Conservation (phyloP, 208 protist species). For the Crithidia sp. region DNA sequence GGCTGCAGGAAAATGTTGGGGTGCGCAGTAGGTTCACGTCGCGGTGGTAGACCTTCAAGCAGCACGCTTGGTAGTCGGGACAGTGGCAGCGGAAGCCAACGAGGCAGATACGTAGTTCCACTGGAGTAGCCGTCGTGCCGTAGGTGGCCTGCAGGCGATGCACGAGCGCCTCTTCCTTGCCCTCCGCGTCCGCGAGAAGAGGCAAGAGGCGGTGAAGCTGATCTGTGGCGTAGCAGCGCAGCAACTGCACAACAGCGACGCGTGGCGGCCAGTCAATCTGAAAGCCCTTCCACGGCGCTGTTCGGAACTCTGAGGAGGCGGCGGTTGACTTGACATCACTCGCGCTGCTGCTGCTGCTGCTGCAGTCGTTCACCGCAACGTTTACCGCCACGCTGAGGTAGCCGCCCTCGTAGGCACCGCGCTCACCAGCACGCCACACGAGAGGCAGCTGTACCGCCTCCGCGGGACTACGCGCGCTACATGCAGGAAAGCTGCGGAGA, state of each 20-base stretch:
- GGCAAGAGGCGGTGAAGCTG: constrained; percentile 15
- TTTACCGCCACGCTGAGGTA: not conserved
- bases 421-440: constrained; percentile 18
- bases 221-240: constrained; percentile 22
- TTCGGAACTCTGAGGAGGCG: not conserved
- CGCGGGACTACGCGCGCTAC: too few relatives aligned
- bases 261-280: constrained; percentile 8
- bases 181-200: constrained; percentile 9
- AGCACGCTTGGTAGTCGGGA: not conserved
- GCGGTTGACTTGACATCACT: too few relatives aligned
- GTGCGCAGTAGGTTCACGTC: constrained; percentile 16
- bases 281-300: constrained; percentile 6
- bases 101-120: constrained; percentile 19
- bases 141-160: not conserved
- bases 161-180: constrained; percentile 4
- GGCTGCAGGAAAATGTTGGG: constrained; percentile 1
- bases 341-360: too few relatives aligned
- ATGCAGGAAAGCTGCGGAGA: constrained; percentile 20
- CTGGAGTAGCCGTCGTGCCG: not conserved
- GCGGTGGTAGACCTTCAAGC: constrained; percentile 23
- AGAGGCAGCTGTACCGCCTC: constrained; percentile 11
- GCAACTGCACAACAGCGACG: not conserved
- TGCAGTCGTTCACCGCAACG: not conserved
- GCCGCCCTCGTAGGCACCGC: constrained; percentile 14
- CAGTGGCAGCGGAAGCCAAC: constrained; percentile 1